Conservation (phyloP, 805 yeast genomes). For the Kuraishia hungarica region DNA sequence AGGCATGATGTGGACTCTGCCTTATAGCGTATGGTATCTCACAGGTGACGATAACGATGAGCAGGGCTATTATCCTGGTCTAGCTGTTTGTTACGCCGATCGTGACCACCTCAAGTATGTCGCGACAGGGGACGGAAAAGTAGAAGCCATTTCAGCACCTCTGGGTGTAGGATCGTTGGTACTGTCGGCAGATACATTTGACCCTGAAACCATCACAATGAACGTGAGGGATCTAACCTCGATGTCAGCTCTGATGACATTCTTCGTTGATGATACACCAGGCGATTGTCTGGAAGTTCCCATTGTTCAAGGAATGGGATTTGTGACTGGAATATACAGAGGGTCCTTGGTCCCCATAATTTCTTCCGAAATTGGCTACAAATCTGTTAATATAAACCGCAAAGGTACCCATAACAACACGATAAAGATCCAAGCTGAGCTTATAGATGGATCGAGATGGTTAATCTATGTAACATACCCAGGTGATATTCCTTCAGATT, state of each 20-base stretch:
- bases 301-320: conserved; percentile 55
- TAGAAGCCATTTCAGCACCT: conserved; percentile 45
- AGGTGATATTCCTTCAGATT: conserved; percentile 19
- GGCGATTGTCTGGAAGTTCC: conserved; percentile 35
- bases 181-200: conserved; percentile 37
- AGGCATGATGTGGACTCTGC: conserved; percentile 51
- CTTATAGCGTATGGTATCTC: conserved; percentile 50
- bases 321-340: conserved; percentile 38
- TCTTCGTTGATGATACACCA: conserved; percentile 13
- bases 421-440: conserved; percentile 14
- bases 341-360: conserved; percentile 32
- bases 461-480: conserved; percentile 39
- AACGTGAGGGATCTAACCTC: conserved; percentile 39
- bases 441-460: conserved; percentile 39
- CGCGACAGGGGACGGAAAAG: conserved; percentile 8
- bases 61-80: conserved; percentile 32
- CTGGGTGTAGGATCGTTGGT: conserved; percentile 44
- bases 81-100: conserved; percentile 54
- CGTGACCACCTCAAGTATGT: conserved; percentile 34
- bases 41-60: conserved; percentile 16
- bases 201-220: conserved; percentile 21
- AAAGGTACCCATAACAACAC: conserved; percentile 28
- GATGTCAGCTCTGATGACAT: conserved; percentile 27
- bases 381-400: conserved; percentile 18
- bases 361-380: conserved; percentile 38